Conservation (phyloP, 495 filamentous ascomycete genomes). For the Penicillium coprophilum region DNA sequence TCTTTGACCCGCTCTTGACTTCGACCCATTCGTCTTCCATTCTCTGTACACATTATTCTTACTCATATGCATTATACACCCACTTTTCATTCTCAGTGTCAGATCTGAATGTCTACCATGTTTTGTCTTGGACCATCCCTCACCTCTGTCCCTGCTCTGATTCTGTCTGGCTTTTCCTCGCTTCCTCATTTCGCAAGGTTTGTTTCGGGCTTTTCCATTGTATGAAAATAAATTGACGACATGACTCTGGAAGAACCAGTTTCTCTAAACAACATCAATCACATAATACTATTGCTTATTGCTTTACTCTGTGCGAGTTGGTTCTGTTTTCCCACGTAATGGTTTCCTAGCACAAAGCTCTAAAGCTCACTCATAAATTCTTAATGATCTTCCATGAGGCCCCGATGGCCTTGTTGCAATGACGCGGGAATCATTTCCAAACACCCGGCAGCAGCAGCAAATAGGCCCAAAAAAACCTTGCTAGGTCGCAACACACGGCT, state of each 20-base stretch:
- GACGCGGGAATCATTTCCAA: slow-evolving; percentile 41
- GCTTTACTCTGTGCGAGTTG: not conserved
- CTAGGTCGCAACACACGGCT: slow-evolving; percentile 66
- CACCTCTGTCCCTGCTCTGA: not conserved
- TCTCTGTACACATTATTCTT: slow-evolving; percentile 31
- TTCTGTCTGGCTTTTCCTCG: slow-evolving; percentile 7
- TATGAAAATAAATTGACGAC: slow-evolving; percentile 18
- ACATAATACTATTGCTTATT: slow-evolving; percentile 1
- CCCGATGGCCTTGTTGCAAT: not conserved
- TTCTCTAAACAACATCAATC: not conserved
- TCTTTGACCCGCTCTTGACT: not conserved
- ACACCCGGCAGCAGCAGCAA: slow-evolving; percentile 68
- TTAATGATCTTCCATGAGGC: not conserved
- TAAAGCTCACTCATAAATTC: not conserved
- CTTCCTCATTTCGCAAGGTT: not conserved
- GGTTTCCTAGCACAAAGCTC: not conserved
- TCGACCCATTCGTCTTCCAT: slow-evolving; percentile 17
- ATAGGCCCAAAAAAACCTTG: slow-evolving; percentile 75
- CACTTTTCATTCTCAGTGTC: not conserved
- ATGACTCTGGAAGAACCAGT: not conserved
- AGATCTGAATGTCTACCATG: not conserved
- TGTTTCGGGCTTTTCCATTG: slow-evolving; percentile 15
- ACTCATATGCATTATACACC: slow-evolving; percentile 25
- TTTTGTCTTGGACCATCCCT: slow-evolving; percentile 6
- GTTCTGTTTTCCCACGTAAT: not conserved